These are phyloP conservation scores for Stachybotrys echinatus DNA, from an alignment of 2,329 filamentous ascomycete genomes.

Conservation along the genomic window DNA sequence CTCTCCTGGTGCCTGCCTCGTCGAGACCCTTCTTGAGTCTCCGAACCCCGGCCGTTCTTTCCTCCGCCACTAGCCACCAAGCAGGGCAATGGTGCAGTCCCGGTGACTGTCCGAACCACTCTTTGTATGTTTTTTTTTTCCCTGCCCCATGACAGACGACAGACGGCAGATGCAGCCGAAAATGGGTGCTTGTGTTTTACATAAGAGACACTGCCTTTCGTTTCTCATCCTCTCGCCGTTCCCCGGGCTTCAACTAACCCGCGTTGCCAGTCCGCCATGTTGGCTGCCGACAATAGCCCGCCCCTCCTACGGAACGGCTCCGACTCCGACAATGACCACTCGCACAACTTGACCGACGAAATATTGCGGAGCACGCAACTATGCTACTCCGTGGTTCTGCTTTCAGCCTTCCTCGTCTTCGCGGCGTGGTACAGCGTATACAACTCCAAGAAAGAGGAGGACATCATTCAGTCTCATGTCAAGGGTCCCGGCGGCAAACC, in stretches of 20 bases:
- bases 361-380: slow-evolving; percentile 43
- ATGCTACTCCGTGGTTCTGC: slow-evolving; percentile 46
- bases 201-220: slow-evolving; percentile 14
- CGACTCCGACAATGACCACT: slow-evolving; percentile 15
- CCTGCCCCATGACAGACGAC: no score
- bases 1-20: slow-evolving; percentile 2
- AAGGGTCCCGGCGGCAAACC: slow-evolving; percentile 87
- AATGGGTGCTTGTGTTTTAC: no score
- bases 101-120: slow-evolving; percentile 23
- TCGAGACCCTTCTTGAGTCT: slow-evolving; percentile 2
- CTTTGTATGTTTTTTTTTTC: slow-evolving; percentile 3
- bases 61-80: slow-evolving; percentile 27
- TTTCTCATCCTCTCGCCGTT: slow-evolving; percentile 2
- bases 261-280: slow-evolving; percentile 26
- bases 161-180: background rate
- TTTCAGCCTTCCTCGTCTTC: slow-evolving; percentile 44
- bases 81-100: slow-evolving; percentile 31
- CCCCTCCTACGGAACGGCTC: slow-evolving; percentile 17
- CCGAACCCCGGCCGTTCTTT: slow-evolving; percentile 2
- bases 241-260: no score
- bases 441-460: slow-evolving; percentile 43
- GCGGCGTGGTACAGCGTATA: slow-evolving; percentile 49
- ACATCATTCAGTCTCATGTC: slow-evolving; percentile 39
- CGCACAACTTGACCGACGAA: slow-evolving; percentile 26
- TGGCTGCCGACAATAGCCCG: slow-evolving; percentile 25